Evolutionary conservation across 169 alveolate genomes (phyloP), one percentile per base, ranked within the genome.

Genomic region (Cryptosporidium felis): DNA sequence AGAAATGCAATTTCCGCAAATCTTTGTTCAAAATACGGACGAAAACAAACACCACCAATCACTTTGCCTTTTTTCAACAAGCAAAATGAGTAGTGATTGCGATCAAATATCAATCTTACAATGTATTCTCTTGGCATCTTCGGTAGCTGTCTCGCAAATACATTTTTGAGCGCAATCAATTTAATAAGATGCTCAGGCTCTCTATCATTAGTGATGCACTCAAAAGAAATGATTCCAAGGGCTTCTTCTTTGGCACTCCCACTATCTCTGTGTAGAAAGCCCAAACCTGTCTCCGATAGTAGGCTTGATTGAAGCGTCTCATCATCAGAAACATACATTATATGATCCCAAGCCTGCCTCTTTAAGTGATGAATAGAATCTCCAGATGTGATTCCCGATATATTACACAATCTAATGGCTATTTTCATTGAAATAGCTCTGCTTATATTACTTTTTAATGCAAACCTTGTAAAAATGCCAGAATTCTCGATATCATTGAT

Each of bases 71-170:
- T 94, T 89, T 96, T 96, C 60, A 95, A 56, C 41, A 97, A 93
- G 38, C 99, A 93, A 94, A 96, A 97, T 8, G 99, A 93, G 91
- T 96, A 97, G 82, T 98, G 99, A 51, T 94, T 93, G 46, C 99
- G 82, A 90, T 98, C 99, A 81, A 98, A 95, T 18, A 97, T 98
- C 21, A 98, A 93, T 60, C 98, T 92, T 6, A 96, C 99, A 32
- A 98, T 98, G 92, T 98, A 98, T 81, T 97, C 98, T 80, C 98
- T 92, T 36, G 99, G 99, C 99, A 98, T 97, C 89, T 97, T 96
- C 5, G 99, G 99, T 21, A 98, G 93, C 85, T 98, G 98, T 36
- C 98, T 95, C 14, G 98, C 95, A 63, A 97, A 96, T 16, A 97
- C 96, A 79, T 96, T 96, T 89, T 97, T 97, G 23, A 96, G 92